These are phyloP conservation scores for Phanerochaete carnosa DNA, from an alignment of 768 basidiomycete genomes.

Conservation along the genomic window DNA sequence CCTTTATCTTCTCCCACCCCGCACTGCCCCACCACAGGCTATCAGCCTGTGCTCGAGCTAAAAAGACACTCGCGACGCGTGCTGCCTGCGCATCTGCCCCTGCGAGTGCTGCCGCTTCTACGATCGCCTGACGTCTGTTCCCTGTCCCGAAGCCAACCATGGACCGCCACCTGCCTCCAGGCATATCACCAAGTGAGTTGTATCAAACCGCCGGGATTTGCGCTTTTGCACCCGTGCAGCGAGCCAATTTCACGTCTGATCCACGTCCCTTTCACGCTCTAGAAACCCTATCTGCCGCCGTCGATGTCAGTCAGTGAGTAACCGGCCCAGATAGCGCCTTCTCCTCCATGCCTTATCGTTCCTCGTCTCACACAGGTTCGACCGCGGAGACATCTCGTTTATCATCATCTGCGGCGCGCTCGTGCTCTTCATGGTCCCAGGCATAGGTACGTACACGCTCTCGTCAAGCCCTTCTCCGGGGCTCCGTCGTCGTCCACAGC, in stretches of 20 bases:
- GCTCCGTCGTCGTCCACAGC: not conserved
- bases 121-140: not conserved
- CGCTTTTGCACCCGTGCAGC: not conserved
- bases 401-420: conserved; percentile 66
- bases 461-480: not conserved
- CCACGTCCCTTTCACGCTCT: no score
- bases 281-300: not conserved
- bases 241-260: not conserved
- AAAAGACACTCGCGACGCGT: not conserved
- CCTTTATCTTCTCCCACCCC: not conserved
- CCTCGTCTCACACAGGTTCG: conserved; percentile 41
- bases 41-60: not conserved
- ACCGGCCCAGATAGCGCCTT: not conserved
- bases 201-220: not conserved
- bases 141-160: not conserved
- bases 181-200: not conserved
- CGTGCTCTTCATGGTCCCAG: conserved; percentile 78
- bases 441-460: conserved; percentile 47
- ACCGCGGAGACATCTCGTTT: conserved; percentile 70
- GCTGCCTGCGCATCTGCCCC: not conserved
- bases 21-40: not conserved
- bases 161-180: not conserved
- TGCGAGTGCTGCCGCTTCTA: not conserved
- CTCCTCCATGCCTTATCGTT: not conserved
- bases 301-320: conserved; percentile 8